Evolutionary conservation across 2,329 filamentous ascomycete genomes (phyloP), one percentile per base, ranked within the genome.

Genomic region (Colletotrichum lupini): DNA sequence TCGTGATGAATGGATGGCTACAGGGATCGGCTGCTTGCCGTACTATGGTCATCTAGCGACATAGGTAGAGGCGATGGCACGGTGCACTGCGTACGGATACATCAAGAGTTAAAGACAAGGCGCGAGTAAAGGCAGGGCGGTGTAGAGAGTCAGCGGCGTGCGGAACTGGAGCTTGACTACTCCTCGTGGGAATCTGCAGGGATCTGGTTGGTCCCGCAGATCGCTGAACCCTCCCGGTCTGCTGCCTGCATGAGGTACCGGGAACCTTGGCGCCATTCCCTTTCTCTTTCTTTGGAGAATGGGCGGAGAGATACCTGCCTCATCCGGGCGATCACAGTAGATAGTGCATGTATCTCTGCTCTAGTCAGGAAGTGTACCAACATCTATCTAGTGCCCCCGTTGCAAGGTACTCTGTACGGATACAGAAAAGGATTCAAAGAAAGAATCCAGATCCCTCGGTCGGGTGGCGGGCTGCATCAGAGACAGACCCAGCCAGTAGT

Each of bases 181-280:
- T 49, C 61, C 71, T 66, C 67, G 71, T 73, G 71, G 71, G 61
- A 69, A 71, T 42, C 67, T 73, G 61, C 71, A 73, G 60, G 71
- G 71, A 66, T 73, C 49, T 61, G 46, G 63, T 46, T 73, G 71
- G 60, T 52, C 61, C 67, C 71, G 60, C 61, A 26, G 71, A 73
- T 73, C 71, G 42, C 19, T 71, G 56, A 65, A 71, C 61, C 71
- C 67, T 64, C 46, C 37, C 19, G 42, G 42, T 49, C 42, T 49
- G 42, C 42, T 49, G 42, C 19, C 42, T 49, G 62, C 52, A 65
- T 65, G 35, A 65, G 8, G 52, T 56, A 56, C 62, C 62, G 28
- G 52, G 30, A 56, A 56, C 62, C 62, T 42, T 65, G 28, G 32
- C 19, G 62, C 42, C 35, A 46, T 57, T 46, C 32, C 22, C 37